These are phyloP conservation scores for Craspedostauros australis DNA, from an alignment of 108 stramenopile species.

Conservation along the genomic window DNA sequence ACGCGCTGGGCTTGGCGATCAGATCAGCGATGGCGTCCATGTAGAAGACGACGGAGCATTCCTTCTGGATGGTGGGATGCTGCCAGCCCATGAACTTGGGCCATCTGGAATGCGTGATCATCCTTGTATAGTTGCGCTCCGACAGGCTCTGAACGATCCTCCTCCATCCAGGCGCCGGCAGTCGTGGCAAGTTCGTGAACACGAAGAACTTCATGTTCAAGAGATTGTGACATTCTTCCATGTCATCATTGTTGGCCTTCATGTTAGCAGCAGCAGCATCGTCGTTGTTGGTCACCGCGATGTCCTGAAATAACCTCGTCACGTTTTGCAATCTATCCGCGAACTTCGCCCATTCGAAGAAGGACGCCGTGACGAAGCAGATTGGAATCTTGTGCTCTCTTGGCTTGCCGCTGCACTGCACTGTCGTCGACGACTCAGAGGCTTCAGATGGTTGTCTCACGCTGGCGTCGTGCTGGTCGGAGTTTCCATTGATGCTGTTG, in stretches of 20 bases:
- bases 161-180: constrained; percentile 2
- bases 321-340: constrained; percentile 8
- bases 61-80: neutral
- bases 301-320: neutral
- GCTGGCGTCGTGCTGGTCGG: too few relatives aligned
- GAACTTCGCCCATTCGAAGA: constrained; percentile 1
- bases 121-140: constrained; percentile 7
- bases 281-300: too few relatives aligned
- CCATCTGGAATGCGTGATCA: constrained; percentile 16
- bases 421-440: too few relatives aligned
- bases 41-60: constrained; percentile 17
- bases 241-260: constrained; percentile 1
- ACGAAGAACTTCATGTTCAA: too few relatives aligned
- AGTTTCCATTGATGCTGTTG: too few relatives aligned
- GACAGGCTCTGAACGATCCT: constrained; percentile 4
- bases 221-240: neutral
- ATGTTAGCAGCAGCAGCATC: too few relatives aligned
- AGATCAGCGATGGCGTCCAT: constrained; percentile 15
- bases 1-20: neutral
- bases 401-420: too few relatives aligned
- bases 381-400: too few relatives aligned
- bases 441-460: too few relatives aligned
- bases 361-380: constrained; percentile 7
- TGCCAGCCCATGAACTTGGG: constrained; percentile 19
- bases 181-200: constrained; percentile 14